Base-by-base conservation (phyloP, 2,329 filamentous ascomycete species). In the Penicillium crustosum region DNA sequence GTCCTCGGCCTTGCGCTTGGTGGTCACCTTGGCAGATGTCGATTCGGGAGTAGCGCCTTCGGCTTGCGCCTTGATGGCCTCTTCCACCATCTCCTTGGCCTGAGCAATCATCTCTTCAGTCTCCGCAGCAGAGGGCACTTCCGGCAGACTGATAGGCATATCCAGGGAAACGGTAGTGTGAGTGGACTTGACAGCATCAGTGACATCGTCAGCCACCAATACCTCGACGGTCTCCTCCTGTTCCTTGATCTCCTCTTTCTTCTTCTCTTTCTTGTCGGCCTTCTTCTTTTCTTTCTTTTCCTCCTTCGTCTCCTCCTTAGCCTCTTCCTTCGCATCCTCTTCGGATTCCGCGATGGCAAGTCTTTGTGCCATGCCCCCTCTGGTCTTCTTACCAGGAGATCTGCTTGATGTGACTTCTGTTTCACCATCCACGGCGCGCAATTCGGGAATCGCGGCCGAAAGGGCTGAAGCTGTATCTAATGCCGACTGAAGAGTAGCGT, bases 71-170 rank as follows among this genome's bases (percentile, higher is more conserved):
- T 77, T 79, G 55, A 87, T 81, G 33, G 87, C 87, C 63, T 86
- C 86, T 61, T 89, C 84, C 6, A 97, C 93, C 90, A 97, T 96
- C 65, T 88, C 85, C 77, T 89, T 91, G 33, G 94, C 94, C 68
- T 91, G 87, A 29, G 87, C 87, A 58, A 97, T 88, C 89, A 97
- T 92, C 55, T 87, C 84, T 57, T 89, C 83, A 1, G 92, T 88
- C 67, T 94, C 89, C 62, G 92, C 89, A 0, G 90, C 86, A 13
- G 87, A 84, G 0, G 89, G 88, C 9, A 92, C 82, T 60, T 90
- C 85, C 0, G 85, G 80, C 45, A 82, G 79, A 53, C 83, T 84
- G 10, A 85, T 81, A 4, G 92, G 90, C 70, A 94, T 82, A 63
- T 94, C 89, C 12, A 94, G 81, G 61, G 89, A 88, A 49, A 93